Percentiles rank a stretch among this genome's conserved stretches.
These are phyloP conservation scores for Aspergillus leporis DNA, from an alignment of 495 filamentous ascomycete genomes.

Conservation along the genomic window DNA sequence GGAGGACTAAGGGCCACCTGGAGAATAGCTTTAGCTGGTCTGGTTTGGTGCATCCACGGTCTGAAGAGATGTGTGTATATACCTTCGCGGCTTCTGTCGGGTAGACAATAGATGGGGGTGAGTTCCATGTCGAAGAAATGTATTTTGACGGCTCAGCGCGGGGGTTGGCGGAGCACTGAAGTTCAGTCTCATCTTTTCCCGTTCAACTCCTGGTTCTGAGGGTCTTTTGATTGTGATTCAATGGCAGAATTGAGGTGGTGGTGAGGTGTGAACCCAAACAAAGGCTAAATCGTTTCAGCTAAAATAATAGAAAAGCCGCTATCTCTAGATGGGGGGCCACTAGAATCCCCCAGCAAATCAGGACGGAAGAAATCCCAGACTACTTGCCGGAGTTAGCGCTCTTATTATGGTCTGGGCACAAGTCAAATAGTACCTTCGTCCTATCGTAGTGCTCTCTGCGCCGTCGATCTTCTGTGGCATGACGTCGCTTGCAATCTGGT, in stretches of 20 bases:
- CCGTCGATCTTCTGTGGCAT: constrained; percentile 4
- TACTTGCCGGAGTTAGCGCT: too few species aligned
- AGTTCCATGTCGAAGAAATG: constrained; percentile 30
- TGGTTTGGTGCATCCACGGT: too few species aligned
- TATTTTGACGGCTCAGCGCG: constrained; percentile 38
- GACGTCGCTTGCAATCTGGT: not conserved
- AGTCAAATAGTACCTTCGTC: not conserved
- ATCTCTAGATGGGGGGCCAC: not conserved
- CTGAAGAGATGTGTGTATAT: too few species aligned
- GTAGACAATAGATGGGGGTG: constrained; percentile 45
- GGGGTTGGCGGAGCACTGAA: constrained; percentile 43
- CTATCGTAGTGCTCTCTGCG: not conserved
- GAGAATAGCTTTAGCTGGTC: too few species aligned
- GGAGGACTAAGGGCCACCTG: constrained; percentile 72
- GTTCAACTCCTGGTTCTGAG: too few species aligned
- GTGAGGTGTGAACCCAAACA: constrained; percentile 5
- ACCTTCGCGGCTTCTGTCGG: constrained; percentile 61
- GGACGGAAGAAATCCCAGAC: too few species aligned
- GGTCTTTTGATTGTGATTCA: too few species aligned
- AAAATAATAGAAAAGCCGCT: not conserved
- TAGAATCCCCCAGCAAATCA: not conserved
- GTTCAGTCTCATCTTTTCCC: constrained; percentile 32
- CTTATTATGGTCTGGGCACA: too few species aligned
- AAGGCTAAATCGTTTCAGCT: not conserved
- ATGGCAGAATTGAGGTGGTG: constrained; percentile 2